Percentiles rank a stretch among this genome's conserved stretches.
Evolutionary conservation across 2,329 filamentous ascomycete genomes (phyloP).

Genomic region (Periglandula ipomoeae): DNA sequence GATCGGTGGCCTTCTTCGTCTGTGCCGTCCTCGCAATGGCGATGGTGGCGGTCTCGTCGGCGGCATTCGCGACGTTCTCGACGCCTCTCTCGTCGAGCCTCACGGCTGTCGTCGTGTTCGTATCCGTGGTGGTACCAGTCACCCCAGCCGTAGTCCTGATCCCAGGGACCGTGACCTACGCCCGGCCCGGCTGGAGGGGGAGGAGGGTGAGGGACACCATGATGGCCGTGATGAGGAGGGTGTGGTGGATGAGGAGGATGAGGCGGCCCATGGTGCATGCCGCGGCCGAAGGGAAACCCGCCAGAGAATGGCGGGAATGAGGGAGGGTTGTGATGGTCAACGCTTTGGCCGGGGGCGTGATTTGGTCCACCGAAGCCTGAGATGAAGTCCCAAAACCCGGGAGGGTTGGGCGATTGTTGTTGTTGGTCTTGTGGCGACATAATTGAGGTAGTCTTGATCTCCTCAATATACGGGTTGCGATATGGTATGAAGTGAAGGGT

Average conservation of each 20-base stretch:
- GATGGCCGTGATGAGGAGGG: slow-evolving; percentile 9
- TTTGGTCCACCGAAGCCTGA: slow-evolving; percentile 22
- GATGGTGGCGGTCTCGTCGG: slow-evolving; percentile 12
- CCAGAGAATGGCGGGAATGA: slow-evolving; percentile 16
- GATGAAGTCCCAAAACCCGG: slow-evolving; percentile 25
- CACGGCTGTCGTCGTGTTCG: slow-evolving; percentile 15
- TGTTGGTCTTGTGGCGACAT: slow-evolving; percentile 17
- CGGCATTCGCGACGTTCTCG: not conserved
- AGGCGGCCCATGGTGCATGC: slow-evolving; percentile 9
- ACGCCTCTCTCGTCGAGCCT: slow-evolving; percentile 11
- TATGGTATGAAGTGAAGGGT: not conserved
- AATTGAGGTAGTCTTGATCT: slow-evolving; percentile 6
- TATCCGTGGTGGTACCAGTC: slow-evolving; percentile 12
- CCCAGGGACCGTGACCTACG: slow-evolving; percentile 4
- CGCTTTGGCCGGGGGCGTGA: slow-evolving; percentile 23
- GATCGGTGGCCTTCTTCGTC: not conserved
- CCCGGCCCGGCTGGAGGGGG: not conserved
- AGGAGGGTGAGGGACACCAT: not conserved
- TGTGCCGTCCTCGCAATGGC: slow-evolving; percentile 14
- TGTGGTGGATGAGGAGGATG: slow-evolving; percentile 11
- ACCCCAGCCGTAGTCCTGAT: slow-evolving; percentile 15
- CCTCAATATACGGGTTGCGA: not conserved
- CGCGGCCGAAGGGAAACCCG: slow-evolving; percentile 25
- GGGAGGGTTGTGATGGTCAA: slow-evolving; percentile 25
- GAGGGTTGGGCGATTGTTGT: not conserved